phyloP scores from a whole-genome alignment of 495 filamentous ascomycete genomes.

The Parmelia sp. region DNA sequence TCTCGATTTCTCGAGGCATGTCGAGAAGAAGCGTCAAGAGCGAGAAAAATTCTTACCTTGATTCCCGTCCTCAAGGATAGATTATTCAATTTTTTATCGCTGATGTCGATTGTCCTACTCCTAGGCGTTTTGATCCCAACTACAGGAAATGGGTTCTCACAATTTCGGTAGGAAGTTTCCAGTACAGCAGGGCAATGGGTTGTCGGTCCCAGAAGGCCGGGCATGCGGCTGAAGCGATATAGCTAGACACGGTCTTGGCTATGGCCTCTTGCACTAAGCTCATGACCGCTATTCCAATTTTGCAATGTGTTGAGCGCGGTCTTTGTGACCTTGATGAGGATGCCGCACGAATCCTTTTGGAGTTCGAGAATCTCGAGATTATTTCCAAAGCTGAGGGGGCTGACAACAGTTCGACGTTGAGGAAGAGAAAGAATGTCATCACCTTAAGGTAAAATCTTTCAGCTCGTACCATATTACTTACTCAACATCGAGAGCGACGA shows the following conservation, averaged over 20 bases:
- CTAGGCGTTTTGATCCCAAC: too few species aligned
- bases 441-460: conserved; percentile 37
- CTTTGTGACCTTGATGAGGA: conserved; percentile 39
- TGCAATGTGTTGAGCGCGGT: conserved; percentile 47
- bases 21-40: not conserved
- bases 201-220: conserved; percentile 7
- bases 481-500: not conserved
- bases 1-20: not conserved
- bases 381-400: conserved; percentile 30
- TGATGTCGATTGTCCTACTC: too few species aligned
- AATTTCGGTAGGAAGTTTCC: conserved; percentile 10
- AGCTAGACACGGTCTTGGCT: not conserved
- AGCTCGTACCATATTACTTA: not conserved
- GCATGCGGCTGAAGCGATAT: not conserved
- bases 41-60: too few species aligned
- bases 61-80: too few species aligned
- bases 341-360: conserved; percentile 35
- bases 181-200: conserved; percentile 5
- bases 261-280: conserved; percentile 31
- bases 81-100: too few species aligned
- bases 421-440: conserved; percentile 25
- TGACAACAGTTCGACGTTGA: conserved; percentile 3
- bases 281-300: conserved; percentile 39
- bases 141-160: not conserved
- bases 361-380: conserved; percentile 36